Evolutionary conservation across 2,329 filamentous ascomycete species (phyloP), one percentile per base, ranked within the genome.

Genomic region (Clarireedia homoeocarpa): DNA sequence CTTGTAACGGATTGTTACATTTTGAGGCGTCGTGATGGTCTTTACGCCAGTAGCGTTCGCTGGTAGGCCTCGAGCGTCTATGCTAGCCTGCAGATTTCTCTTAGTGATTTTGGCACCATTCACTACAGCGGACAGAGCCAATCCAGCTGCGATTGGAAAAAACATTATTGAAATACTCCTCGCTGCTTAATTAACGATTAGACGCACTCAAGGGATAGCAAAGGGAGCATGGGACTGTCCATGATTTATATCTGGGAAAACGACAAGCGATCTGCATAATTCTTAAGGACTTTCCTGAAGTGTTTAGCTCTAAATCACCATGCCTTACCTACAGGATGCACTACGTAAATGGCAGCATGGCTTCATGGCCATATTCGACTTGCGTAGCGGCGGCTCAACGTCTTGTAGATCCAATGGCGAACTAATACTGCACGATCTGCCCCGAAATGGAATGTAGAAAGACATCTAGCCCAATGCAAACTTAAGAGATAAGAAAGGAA

Each of bases 1-100:
- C 60, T 76, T 76, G 63, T 74, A 75, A 4, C 72, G 70, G 38
- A 77, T 72, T 9, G 66, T 67, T 20, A 75, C 64, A 23, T 70
- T 71, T 17, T 72, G 66, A 52, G 72, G 66, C 12, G 73, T 73
- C 15, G 71, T 65, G 7, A 75, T 61, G 12, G 71, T 64, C 14
- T 70, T 70, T 1, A 75, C 59, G 4, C 69, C 71, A 47, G 70
- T 68, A 5, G 69, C 69, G 38, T 61, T 63, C 14, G 72, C 69
- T 46, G 74, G 74, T 26, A 74, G 71, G 47, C 74, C 72, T 39
- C 70, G 69, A 26, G 54, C 55, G 47, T 52, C 58, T 26, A 60
- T 58, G 36, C 53, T 58, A n/a, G 61, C 61, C 58, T 64, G 61
- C 12, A 65, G 40, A 30, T 64, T 62, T 30, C 38, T 59, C 48